Evolutionary conservation across 2,329 filamentous ascomycete genomes (phyloP), one percentile per base, ranked within the genome.

Genomic region (Microdochium trichocladiopsis): DNA sequence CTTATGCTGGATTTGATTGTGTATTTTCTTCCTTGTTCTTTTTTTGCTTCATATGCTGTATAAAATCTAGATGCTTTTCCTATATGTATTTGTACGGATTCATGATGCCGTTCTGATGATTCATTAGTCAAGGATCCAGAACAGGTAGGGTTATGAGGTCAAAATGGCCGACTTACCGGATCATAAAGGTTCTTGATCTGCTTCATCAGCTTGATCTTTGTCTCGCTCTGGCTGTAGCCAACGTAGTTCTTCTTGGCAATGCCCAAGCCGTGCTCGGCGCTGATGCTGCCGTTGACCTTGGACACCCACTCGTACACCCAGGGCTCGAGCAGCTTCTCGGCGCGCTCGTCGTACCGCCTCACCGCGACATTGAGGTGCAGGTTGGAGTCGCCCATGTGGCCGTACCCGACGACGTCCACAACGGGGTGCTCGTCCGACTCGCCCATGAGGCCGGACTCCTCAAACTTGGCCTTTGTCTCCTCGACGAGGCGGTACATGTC

Each of bases 291-390:
- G 57, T 87, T 86, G 48, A 88, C 81, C 74, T 90, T 83, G 62
- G 86, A 78, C 59, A 97, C 93, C 94, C 94, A 99, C 73, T 99
- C 91, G 66, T 96, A 99, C 23, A 99, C 90, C 72, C 88, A 99
- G 0, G 95, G 94, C 74, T 99, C 94, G 37, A 99, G 79, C 24
- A 82, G 77, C 69, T 88, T 82, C 73, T 99, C 94, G 24, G 99
- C 90, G 52, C 82, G 77, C 71, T 92, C 88, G 69, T 94, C 90
- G 70, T 94, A 97, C 55, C 86, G 75, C 55, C 92, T 77, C 18
- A 90, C 87, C 1, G 88, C 80, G 31, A 99, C 82, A 70, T 99
- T 99, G 59, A 99, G 77, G 71, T 99, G 95, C 58, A 99, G 72
- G 71, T 99, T 99, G 3, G 88, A 84, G 70, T 99, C 94, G 37